Base-by-base conservation (phyloP, 2,329 filamentous ascomycete genomes). In the Mariannaea sp. region DNA sequence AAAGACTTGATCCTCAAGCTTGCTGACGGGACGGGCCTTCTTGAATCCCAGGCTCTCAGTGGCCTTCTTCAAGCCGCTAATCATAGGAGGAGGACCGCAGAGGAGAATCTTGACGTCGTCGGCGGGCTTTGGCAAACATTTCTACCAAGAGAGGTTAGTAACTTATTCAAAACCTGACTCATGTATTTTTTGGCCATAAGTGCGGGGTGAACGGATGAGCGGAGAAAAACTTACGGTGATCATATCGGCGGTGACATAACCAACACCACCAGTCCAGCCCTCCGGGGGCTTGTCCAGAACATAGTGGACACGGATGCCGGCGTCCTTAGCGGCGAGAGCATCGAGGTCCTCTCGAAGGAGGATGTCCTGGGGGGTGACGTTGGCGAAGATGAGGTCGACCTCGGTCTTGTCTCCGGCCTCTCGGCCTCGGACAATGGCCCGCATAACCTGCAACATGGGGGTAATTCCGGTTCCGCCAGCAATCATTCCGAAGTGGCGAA, bases 1-100 rank as follows among this genome's bases (percentile, higher is more conserved):
- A 79, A 99, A 99, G 64, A 99, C 90, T 76, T 97, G 94, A 74
- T 99, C 94, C 71, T 93, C 89, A 48, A 97, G 86, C 84, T 97
- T 97, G 86, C 92, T 97, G 67, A 97, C 92, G 38, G 93, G 91
- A 57, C 87, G 85, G 35, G 94, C 90, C 82, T 97, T 97, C 70
- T 90, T 83, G 80, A 88, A 99, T 53, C 94, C 94, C 16, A 97
- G 82, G 59, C 84, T 82, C 76, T 95, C 91, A 44, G 92, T 88
- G 6, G 91, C 84, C 83, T 97, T 97, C 89, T 99, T 99, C 80
- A 97, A 88, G 45, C 92, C 93, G 68, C 88, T 89, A 60, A 97
- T 83, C 94, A 99, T 99, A 44, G 94, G 94, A 52, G 94, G 94
- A 53, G 94, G 94, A 49, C 94, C 94, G 71, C 94, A 99, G 63